A percentile compares a stretch with the other conserved stretches of the same genome.
These are phyloP conservation scores for Acanthamoeba sp. DNA, from an alignment of 208 protist species.

Conservation along the genomic window DNA sequence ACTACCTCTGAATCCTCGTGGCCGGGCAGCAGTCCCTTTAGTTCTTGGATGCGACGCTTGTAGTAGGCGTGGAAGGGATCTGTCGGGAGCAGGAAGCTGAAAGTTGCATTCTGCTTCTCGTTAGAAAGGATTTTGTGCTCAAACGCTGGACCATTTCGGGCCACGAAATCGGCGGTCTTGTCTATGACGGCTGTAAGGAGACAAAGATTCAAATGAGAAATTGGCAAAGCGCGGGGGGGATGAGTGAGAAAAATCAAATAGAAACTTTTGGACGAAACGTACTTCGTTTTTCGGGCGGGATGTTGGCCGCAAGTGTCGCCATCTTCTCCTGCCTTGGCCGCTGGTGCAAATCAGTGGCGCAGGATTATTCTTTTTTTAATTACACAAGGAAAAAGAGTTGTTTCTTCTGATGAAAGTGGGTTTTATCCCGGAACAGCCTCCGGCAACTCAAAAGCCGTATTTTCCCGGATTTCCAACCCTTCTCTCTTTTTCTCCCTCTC, in stretches of 20 bases:
- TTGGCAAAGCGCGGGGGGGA: no score
- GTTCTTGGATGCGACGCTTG: conserved; percentile 67
- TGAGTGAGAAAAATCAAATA: not conserved
- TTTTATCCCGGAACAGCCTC: not conserved
- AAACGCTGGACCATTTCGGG: conserved; percentile 78
- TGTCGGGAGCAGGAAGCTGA: conserved; percentile 78
- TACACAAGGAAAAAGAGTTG: not conserved
- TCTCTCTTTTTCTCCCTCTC: conserved; percentile 33
- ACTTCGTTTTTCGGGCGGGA: conserved; percentile 9
- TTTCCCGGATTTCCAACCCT: not conserved
- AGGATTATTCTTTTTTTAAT: not conserved
- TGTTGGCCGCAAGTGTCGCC: not conserved
- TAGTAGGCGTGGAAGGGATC: conserved; percentile 82
- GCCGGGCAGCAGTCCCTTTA: not conserved
- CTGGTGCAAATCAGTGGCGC: not conserved
- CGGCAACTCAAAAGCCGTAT: not conserved
- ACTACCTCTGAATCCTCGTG: not conserved
- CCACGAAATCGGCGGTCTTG: conserved; percentile 81
- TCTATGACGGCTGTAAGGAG: conserved; percentile 76
- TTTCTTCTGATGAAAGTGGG: not conserved
- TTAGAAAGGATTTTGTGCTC: conserved; percentile 76
- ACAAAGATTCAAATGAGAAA: no score
- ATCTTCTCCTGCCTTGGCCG: not conserved
- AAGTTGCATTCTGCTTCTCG: conserved; percentile 80
- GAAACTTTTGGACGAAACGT: not conserved